Percentiles rank a stretch among this genome's conserved stretches.
These are phyloP conservation scores for Lizonia empirigonia DNA, from an alignment of 2,329 filamentous ascomycete species.

Conservation along the genomic window DNA sequence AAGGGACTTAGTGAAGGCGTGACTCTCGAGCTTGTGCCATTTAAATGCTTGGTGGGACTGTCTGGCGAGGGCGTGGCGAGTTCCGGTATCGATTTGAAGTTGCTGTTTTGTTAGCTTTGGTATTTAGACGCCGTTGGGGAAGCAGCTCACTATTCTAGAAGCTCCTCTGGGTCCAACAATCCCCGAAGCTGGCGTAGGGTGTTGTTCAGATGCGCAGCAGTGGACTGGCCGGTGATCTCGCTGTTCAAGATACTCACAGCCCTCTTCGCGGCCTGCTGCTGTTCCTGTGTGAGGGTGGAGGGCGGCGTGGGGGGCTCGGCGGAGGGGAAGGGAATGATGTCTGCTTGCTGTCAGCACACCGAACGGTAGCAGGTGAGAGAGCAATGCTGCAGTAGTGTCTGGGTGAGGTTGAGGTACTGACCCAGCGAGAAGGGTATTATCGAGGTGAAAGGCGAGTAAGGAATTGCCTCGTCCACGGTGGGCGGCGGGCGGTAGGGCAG, in stretches of 20 bases:
- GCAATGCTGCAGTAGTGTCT: slow-evolving; percentile 6
- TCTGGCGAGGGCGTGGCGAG: slow-evolving; percentile 42
- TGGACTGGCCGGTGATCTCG: slow-evolving; percentile 66
- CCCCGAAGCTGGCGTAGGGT: slow-evolving; percentile 76
- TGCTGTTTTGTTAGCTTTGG: slow-evolving; percentile 29
- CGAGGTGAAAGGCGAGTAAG: slow-evolving; percentile 82
- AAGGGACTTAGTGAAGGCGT: slow-evolving; percentile 55
- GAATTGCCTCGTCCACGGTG: slow-evolving; percentile 73
- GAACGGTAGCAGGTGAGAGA: slow-evolving; percentile 25
- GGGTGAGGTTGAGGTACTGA: slow-evolving; percentile 50
- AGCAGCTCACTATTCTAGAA: slow-evolving; percentile 67
- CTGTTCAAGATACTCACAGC: slow-evolving; percentile 71
- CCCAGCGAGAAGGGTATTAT: slow-evolving; percentile 79
- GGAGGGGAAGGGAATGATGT: slow-evolving; percentile 54
- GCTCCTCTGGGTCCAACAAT: slow-evolving; percentile 72
- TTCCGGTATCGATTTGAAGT: slow-evolving; percentile 41
- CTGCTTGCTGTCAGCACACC: slow-evolving; percentile 39
- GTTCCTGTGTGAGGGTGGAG: slow-evolving; percentile 46
- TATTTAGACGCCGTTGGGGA: neutral
- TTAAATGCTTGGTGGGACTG: slow-evolving; percentile 25
- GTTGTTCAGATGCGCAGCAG: slow-evolving; percentile 70
- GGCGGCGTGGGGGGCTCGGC: slow-evolving; percentile 49
- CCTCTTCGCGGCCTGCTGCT: slow-evolving; percentile 58
- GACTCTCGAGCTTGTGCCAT: slow-evolving; percentile 26
- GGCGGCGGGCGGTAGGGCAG: slow-evolving; percentile 51